Evolutionary conservation across 2,329 filamentous ascomycete genomes (phyloP).

Genomic region (Macroventuria anomochaeta): DNA sequence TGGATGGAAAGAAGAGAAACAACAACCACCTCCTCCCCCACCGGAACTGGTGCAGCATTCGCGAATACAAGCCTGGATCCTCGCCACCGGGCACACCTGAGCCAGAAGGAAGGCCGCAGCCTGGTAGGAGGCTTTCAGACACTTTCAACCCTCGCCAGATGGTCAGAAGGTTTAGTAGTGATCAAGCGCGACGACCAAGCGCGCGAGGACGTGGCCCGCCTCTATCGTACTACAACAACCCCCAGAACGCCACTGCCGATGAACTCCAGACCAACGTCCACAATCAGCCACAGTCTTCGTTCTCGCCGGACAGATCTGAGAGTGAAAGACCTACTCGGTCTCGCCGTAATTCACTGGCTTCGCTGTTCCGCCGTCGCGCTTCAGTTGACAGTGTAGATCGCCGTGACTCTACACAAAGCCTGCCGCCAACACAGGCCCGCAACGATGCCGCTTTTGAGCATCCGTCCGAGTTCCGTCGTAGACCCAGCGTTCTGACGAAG

Average conservation of each 20-base stretch:
- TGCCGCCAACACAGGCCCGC: constrained; percentile 22
- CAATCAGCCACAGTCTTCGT: constrained; percentile 41
- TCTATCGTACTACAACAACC: constrained; percentile 48
- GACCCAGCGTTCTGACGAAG: constrained; percentile 53
- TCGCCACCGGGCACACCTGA: constrained; percentile 68
- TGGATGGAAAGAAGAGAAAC: constrained; percentile 87
- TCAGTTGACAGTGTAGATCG: constrained; percentile 38
- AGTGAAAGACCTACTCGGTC: constrained; percentile 36
- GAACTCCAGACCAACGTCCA: constrained; percentile 31
- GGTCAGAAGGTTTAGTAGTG: constrained; percentile 50
- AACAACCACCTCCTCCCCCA: constrained; percentile 89
- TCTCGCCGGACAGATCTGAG: constrained; percentile 44
- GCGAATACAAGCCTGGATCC: constrained; percentile 76
- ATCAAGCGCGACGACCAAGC: constrained; percentile 32
- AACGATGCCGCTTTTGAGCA: constrained; percentile 30
- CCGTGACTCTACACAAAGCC: constrained; percentile 37
- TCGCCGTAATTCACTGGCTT: constrained; percentile 44
- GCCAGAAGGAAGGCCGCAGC: constrained; percentile 29
- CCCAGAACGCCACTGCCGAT: constrained; percentile 42
- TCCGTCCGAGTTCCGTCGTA: constrained; percentile 53
- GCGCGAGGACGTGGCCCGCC: constrained; percentile 44
- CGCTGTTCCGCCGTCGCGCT: constrained; percentile 43
- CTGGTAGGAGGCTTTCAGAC: constrained; percentile 43
- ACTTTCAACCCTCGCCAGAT: constrained; percentile 50
- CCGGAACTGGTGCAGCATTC: constrained; percentile 94